phyloP scores from a whole-genome alignment of 371 early-diverging fungal species.

The Mycotypha africana region DNA sequence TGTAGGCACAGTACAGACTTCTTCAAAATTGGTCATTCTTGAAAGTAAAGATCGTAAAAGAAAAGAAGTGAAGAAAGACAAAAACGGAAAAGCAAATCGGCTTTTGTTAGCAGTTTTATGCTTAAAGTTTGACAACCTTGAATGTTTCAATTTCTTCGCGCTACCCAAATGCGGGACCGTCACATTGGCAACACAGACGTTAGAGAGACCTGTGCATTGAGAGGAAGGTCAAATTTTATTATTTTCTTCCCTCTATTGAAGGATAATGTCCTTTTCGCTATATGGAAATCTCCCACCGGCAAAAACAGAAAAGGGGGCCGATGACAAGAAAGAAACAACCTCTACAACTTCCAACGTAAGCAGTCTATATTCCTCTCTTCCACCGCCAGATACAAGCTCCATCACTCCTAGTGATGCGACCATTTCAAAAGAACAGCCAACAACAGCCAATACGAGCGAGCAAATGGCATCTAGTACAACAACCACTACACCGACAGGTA shows the following conservation, averaged over 20 bases:
- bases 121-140: too few species aligned
- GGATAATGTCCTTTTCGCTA: constrained; percentile 21
- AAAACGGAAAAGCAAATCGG: too few species aligned
- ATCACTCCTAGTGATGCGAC: constrained; percentile 1
- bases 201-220: too few species aligned
- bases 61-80: too few species aligned
- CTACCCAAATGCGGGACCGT: too few species aligned
- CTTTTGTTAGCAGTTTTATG: too few species aligned
- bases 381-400: constrained; percentile 12
- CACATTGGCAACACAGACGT: too few species aligned
- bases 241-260: too few species aligned
- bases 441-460: background rate
- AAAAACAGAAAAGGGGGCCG: constrained; percentile 11
- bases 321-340: background rate
- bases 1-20: constrained; percentile 30
- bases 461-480: background rate
- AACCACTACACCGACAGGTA: constrained; percentile 6
- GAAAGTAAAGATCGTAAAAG: too few species aligned
- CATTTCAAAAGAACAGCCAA: background rate
- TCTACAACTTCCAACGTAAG: background rate
- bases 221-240: too few species aligned
- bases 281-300: constrained; percentile 24
- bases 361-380: constrained; percentile 21
- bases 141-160: too few species aligned
- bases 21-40: constrained; percentile 30